phyloP scores from a whole-genome alignment of 192 early-diverging fungal species.

The Entomortierella chlamydospora region DNA sequence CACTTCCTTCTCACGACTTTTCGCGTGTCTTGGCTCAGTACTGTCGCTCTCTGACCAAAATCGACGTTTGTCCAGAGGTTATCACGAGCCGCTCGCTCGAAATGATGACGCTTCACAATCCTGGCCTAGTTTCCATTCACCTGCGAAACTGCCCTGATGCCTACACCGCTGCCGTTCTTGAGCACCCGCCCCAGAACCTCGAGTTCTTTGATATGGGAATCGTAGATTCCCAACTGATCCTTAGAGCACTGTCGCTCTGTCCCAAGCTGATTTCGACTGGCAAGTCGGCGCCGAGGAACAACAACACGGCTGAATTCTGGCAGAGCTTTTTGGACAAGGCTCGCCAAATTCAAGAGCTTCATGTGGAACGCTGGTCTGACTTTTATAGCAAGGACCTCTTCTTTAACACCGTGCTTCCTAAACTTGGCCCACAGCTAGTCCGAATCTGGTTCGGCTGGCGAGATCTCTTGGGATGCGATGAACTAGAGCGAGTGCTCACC shows the following conservation, averaged over 20 bases:
- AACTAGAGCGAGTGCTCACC: conserved; percentile 45
- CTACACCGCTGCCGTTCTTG: conserved; percentile 35
- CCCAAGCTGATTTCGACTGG: conserved; percentile 49
- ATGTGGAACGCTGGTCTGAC: conserved; percentile 53
- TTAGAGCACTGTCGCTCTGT: conserved; percentile 38
- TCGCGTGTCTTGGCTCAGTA: conserved; percentile 43
- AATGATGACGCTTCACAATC: conserved; percentile 34
- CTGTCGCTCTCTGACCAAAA: conserved; percentile 34
- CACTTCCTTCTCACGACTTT: conserved; percentile 38
- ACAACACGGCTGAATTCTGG: conserved; percentile 53
- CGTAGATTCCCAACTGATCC: conserved; percentile 45
- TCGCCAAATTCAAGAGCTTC: conserved; percentile 50
- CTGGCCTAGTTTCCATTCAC: conserved; percentile 30
- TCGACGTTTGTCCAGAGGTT: conserved; percentile 38
- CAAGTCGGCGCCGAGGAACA: conserved; percentile 45
- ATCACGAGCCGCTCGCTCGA: conserved; percentile 24
- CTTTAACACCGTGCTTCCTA: conserved; percentile 49
- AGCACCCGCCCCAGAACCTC: conserved; percentile 43
- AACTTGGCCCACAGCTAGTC: conserved; percentile 48
- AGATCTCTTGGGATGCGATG: conserved; percentile 50
- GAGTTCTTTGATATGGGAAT: conserved; percentile 54
- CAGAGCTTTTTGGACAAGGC: conserved; percentile 45
- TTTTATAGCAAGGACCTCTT: conserved; percentile 54
- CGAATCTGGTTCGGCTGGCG: conserved; percentile 54
- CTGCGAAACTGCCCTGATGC: conserved; percentile 41